These are phyloP conservation scores for Talaromyces piceae DNA, from an alignment of 2,329 filamentous ascomycete species.

Conservation along the genomic window DNA sequence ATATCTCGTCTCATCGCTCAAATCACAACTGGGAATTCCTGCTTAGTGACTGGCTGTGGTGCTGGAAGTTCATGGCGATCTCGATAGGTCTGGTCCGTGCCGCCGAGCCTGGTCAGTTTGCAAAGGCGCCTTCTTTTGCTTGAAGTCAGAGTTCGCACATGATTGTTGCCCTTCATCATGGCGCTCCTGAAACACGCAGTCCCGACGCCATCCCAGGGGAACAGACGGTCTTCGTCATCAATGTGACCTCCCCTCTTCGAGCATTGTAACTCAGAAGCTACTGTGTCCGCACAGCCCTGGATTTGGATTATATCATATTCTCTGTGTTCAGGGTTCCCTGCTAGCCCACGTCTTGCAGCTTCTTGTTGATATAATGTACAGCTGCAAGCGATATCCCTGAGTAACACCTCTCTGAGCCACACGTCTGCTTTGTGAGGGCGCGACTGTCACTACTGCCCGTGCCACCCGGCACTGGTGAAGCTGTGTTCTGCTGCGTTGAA, in stretches of 20 bases:
- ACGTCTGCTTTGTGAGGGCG: neutral
- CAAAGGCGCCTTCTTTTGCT: neutral
- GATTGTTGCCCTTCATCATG: slow-evolving; percentile 5
- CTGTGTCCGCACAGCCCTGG: neutral
- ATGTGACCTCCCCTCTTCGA: neutral
- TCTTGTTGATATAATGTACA: neutral
- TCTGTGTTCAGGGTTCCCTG: neutral
- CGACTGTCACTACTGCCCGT: slow-evolving; percentile 4
- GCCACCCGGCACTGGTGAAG: slow-evolving; percentile 12
- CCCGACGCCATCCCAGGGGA: neutral
- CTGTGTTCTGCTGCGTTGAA: slow-evolving; percentile 13
- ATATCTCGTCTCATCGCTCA: neutral
- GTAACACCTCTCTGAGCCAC: neutral
- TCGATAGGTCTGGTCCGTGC: neutral
- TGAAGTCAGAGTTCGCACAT: neutral
- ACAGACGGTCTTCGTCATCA: neutral
- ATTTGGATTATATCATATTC: neutral
- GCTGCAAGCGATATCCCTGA: neutral
- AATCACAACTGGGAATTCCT: neutral
- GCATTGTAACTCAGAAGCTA: neutral
- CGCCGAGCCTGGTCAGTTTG: neutral
- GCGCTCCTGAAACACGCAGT: slow-evolving; percentile 7
- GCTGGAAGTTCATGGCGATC: neutral
- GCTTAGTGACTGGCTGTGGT: neutral
- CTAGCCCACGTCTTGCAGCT: neutral